Evolutionary conservation across 257 asterid genomes (phyloP).

Genomic region (Pogostemon cablin): DNA sequence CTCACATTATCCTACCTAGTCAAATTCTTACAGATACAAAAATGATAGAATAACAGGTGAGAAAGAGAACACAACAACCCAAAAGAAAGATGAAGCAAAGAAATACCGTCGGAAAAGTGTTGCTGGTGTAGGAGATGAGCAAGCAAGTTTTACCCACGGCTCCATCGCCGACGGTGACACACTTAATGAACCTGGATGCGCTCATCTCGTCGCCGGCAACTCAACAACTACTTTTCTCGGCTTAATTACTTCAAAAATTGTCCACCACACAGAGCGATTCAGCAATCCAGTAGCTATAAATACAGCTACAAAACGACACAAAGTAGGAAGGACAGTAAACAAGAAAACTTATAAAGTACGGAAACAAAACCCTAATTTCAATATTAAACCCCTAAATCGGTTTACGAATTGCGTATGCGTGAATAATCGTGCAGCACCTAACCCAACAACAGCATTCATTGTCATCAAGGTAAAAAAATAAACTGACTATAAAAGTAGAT

Average conservation of each 20-base stretch:
- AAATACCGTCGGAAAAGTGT: conserved; percentile 71
- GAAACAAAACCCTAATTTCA: conserved; percentile 35
- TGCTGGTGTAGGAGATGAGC: conserved; percentile 86
- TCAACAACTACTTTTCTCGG: conserved; percentile 30
- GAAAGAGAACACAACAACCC: not conserved
- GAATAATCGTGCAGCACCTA: conserved; percentile 42
- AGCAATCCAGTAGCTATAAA: conserved; percentile 24
- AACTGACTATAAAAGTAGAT: conserved; percentile 8
- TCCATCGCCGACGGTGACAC: conserved; percentile 86
- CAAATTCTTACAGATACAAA: not conserved
- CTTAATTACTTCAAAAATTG: not conserved
- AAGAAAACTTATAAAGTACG: conserved; percentile 34
- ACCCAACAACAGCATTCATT: conserved; percentile 48
- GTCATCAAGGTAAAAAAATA: conserved; percentile 11
- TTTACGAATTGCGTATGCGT: conserved; percentile 32
- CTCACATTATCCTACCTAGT: not conserved
- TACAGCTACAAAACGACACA: conserved; percentile 38
- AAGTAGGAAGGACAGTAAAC: conserved; percentile 22
- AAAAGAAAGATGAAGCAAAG: not conserved
- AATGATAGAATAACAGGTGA: not conserved
- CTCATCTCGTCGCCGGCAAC: conserved; percentile 62
- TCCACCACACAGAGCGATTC: conserved; percentile 9
- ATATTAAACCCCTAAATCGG: conserved; percentile 24
- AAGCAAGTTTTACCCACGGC: conserved; percentile 87
- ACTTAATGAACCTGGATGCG: conserved; percentile 76